Conservation (phyloP, 2,329 filamentous ascomycete species). For the Thelonectria discophora region DNA sequence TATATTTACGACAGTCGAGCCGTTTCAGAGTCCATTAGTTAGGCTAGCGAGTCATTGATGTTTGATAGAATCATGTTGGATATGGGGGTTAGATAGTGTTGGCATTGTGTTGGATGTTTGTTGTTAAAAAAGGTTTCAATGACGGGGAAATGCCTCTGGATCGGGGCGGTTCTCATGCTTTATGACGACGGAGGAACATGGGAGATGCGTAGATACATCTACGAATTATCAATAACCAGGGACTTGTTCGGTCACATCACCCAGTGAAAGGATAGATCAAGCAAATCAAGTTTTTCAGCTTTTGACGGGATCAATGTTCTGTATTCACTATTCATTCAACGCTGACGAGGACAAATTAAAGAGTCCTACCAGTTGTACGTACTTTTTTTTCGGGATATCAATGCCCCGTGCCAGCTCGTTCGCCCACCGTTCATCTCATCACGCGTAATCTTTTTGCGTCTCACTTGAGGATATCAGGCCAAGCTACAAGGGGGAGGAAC, state of each 20-base stretch:
- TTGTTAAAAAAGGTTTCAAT: neutral
- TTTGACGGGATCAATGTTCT: neutral
- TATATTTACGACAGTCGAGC: constrained; percentile 59
- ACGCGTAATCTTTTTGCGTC: constrained; percentile 13
- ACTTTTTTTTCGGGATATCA: constrained; percentile 29
- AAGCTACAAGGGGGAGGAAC: neutral
- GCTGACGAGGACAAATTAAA: constrained; percentile 15
- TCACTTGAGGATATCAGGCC: constrained; percentile 25
- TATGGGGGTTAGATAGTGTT: constrained; percentile 3
- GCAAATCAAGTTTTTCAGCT: neutral
- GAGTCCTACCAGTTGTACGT: constrained; percentile 1
- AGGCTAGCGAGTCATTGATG: constrained; percentile 43
- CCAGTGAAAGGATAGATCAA: neutral
- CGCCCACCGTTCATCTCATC: constrained; percentile 9
- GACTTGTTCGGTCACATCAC: neutral
- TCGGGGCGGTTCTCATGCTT: neutral
- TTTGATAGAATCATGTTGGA: neutral
- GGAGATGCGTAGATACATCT: neutral
- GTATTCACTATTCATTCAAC: constrained; percentile 16
- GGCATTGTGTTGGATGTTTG: neutral
- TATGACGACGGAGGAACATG: neutral
- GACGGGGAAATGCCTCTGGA: neutral
- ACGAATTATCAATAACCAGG: neutral
- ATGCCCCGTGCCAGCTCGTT: constrained; percentile 10
- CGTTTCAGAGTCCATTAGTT: constrained; percentile 53